Percentiles rank a stretch among this genome's conserved stretches.
Evolutionary conservation across 2,329 filamentous ascomycete species (phyloP).

Genomic region (Aurifilum marmelostoma): DNA sequence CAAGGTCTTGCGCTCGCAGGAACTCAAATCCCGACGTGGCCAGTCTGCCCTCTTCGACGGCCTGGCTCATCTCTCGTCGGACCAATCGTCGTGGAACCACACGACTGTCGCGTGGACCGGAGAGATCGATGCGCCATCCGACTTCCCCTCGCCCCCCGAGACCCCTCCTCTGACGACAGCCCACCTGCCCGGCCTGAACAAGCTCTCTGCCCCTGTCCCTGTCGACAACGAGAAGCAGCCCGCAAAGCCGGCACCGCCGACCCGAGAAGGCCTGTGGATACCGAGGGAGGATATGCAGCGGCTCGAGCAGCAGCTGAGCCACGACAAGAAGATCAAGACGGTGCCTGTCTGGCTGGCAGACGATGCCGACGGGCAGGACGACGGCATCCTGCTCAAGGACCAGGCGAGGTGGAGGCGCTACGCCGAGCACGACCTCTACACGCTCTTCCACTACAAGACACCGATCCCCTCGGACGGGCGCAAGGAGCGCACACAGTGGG

Average conservation of each 20-base stretch:
- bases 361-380: slow-evolving; percentile 66
- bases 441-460: slow-evolving; percentile 94
- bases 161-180: slow-evolving; percentile 54
- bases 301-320: slow-evolving; percentile 74
- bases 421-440: slow-evolving; percentile 89
- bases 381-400: slow-evolving; percentile 76
- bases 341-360: slow-evolving; percentile 89
- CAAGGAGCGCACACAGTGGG: slow-evolving; percentile 81
- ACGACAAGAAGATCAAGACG: slow-evolving; percentile 76
- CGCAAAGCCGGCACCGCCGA: slow-evolving; percentile 55
- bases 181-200: slow-evolving; percentile 64
- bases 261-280: slow-evolving; percentile 71
- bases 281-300: slow-evolving; percentile 69
- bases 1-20: slow-evolving; percentile 48
- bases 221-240: slow-evolving; percentile 63
- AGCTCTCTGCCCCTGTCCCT: slow-evolving; percentile 78
- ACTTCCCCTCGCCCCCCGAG: slow-evolving; percentile 50
- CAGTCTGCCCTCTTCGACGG: slow-evolving; percentile 93
- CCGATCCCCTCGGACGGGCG: slow-evolving; percentile 87
- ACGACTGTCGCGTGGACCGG: slow-evolving; percentile 94
- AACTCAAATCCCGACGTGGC: slow-evolving; percentile 76
- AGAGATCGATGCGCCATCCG: slow-evolving; percentile 66
- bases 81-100: slow-evolving; percentile 84
- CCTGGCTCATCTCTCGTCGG: slow-evolving; percentile 84
- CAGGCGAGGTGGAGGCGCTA: slow-evolving; percentile 88